Evolutionary conservation across 1,284 basidiomycete genomes (phyloP).

Genomic region (Ceratobasidium sp.): DNA sequence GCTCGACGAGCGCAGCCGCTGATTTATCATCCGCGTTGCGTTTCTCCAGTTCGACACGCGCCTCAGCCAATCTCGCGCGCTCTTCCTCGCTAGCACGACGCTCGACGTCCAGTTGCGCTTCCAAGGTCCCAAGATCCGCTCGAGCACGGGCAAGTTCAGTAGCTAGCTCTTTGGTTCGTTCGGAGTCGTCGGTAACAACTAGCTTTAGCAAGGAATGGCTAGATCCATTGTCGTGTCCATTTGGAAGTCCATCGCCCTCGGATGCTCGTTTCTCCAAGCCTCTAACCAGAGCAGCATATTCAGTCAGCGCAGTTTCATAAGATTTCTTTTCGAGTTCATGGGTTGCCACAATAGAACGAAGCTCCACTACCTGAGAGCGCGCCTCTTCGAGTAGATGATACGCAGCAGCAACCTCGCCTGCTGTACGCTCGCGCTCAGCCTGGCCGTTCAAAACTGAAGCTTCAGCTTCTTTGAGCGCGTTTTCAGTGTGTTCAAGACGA

Average conservation of each 20-base stretch:
- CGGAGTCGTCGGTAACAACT: constrained; percentile 65
- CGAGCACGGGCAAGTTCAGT: constrained; percentile 64
- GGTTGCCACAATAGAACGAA: constrained; percentile 62
- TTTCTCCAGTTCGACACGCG: constrained; percentile 71
- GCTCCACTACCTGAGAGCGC: constrained; percentile 64
- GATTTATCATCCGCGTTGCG: constrained; percentile 78
- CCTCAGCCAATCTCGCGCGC: constrained; percentile 63
- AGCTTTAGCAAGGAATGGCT: constrained; percentile 53
- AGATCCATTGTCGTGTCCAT: constrained; percentile 6
- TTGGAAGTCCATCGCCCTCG: constrained; percentile 17
- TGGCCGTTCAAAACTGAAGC: constrained; percentile 49
- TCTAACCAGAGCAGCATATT: constrained; percentile 79
- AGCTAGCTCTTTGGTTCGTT: constrained; percentile 67
- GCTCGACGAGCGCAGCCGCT: constrained; percentile 86
- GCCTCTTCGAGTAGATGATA: constrained; percentile 69
- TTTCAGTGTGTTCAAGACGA: constrained; percentile 72
- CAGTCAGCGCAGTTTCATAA: constrained; percentile 73
- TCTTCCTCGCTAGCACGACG: constrained; percentile 62
- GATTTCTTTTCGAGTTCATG: constrained; percentile 72
- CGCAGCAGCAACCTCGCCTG: constrained; percentile 65
- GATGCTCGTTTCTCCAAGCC: constrained; percentile 66
- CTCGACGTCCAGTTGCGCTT: constrained; percentile 66
- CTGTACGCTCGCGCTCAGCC: constrained; percentile 63
- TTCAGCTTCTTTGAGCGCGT: constrained; percentile 60
- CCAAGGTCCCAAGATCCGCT: constrained; percentile 62